Conservation (phyloP, 2,329 filamentous ascomycete species). For the Arthrobotrys sphaeroides region DNA sequence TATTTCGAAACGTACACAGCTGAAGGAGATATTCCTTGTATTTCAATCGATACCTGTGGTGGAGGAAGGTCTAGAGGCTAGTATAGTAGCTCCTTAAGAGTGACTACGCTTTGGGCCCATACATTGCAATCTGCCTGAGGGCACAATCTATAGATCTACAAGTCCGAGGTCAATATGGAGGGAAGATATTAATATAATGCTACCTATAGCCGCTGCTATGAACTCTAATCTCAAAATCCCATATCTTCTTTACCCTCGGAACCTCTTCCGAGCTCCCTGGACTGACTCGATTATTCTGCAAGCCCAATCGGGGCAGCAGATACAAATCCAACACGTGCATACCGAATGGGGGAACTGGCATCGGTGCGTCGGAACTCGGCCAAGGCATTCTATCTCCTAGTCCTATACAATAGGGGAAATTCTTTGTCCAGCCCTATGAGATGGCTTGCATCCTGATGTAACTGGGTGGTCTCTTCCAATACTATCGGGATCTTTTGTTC, state of each 20-base stretch:
- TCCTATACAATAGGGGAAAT: slow-evolving; percentile 1
- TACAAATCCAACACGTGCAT: neutral
- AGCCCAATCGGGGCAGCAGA: neutral
- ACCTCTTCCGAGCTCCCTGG: neutral
- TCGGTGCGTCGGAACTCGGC: slow-evolving; percentile 17
- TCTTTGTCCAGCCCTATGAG: slow-evolving; percentile 5
- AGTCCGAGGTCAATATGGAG: too few species aligned
- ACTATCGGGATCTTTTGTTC: neutral
- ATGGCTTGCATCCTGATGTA: neutral
- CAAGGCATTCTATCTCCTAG: neutral
- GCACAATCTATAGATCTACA: too few species aligned
- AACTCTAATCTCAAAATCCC: too few species aligned
- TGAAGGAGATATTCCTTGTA: too few species aligned
- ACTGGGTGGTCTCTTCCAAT: neutral
- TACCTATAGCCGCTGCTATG: too few species aligned
- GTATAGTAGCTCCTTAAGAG: too few species aligned
- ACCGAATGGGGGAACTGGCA: neutral
- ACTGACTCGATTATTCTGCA: neutral
- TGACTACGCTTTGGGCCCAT: too few species aligned
- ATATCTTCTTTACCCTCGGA: neutral
- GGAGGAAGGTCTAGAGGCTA: too few species aligned
- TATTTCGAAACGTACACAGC: too few species aligned
- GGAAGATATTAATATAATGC: too few species aligned
- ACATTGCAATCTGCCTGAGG: too few species aligned
- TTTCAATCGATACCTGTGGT: too few species aligned